A percentile compares a stretch with the other conserved stretches of the same genome.
phyloP scores from a whole-genome alignment of 2,329 filamentous ascomycete species.

The Zelopaecilomyces penicillatus region DNA sequence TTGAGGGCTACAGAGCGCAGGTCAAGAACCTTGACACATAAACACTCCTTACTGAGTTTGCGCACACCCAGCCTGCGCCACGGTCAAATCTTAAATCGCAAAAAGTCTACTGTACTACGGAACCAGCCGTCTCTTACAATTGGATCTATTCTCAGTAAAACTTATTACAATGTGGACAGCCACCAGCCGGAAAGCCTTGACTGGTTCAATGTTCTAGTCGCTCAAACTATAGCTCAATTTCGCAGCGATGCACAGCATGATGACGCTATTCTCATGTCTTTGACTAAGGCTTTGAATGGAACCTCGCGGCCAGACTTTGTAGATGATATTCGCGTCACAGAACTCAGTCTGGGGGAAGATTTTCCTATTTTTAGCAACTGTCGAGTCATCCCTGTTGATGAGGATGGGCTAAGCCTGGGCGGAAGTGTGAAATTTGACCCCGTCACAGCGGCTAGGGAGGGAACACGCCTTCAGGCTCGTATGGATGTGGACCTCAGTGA shows the following conservation, averaged over 20 bases:
- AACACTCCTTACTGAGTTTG: constrained; percentile 61
- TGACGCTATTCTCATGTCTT: constrained; percentile 75
- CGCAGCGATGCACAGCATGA: constrained; percentile 86
- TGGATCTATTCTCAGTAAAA: constrained; percentile 90
- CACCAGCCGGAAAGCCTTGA: constrained; percentile 95
- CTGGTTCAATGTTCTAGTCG: constrained; percentile 97
- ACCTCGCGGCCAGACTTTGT: constrained; percentile 80
- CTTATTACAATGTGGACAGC: constrained; percentile 91
- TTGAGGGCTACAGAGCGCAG: constrained; percentile 67
- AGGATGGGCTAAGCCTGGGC: constrained; percentile 57
- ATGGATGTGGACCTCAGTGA: constrained; percentile 98
- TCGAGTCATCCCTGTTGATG: constrained; percentile 82
- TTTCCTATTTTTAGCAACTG: constrained; percentile 99
- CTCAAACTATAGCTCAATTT: constrained; percentile 93
- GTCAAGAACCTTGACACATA: constrained; percentile 66
- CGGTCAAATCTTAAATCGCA: constrained; percentile 45
- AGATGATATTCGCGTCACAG: constrained; percentile 87
- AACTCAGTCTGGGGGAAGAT: constrained; percentile 89
- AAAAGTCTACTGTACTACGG: constrained; percentile 64
- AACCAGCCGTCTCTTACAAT: constrained; percentile 72
- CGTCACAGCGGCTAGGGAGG: constrained; percentile 47
- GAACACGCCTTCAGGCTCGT: constrained; percentile 76
- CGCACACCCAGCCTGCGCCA: constrained; percentile 36
- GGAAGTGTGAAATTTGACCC: constrained; percentile 43
- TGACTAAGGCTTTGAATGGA: constrained; percentile 84